Evolutionary conservation across 1,284 basidiomycete genomes (phyloP), one percentile per base, ranked within the genome.

Genomic region (Moniliophthora roreri): DNA sequence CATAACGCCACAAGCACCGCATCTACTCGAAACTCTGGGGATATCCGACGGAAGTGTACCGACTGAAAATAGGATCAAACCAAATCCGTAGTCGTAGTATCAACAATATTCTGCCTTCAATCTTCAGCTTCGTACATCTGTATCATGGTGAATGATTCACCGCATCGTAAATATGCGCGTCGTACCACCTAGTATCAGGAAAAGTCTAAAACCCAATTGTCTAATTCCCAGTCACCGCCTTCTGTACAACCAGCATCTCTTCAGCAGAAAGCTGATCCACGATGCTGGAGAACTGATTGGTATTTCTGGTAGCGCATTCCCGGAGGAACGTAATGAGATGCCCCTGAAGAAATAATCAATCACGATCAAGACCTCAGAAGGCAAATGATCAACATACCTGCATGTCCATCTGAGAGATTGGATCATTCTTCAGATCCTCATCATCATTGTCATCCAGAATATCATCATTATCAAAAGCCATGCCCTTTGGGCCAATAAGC

Each of bases 371-470:
- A 40, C 15, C 21, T 38, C 7, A 15, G 24, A 51, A 39, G 34
- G 42, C 16, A 24, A 15, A 41, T 41, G 39, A 54, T 45, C 26
- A 13, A 71, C 83, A 60, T 56, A 93, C 93, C 72, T 85, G 85
- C 74, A 97, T 84, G 63, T 98, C 91, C 68, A 98, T 88, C 61
- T 87, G 85, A 37, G 90, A 93, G 51, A 96, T 79, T 1, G 92
- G 87, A 69, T 98, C 95, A 47, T 82, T 83, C 69, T 84, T 85
- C 50, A 97, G 77, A 66, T 97, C 94, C 59, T 95, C 92, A 64
- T 95, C 93, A 54, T 89, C 87, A 48, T 78, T 80, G 44, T 80
- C 79, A 18, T 85, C 84, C 42, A 85, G 74, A 20, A 86, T 75
- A 50, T 88, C 85, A 55, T 90, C 89, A 53, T 83, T 82, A 60